Percentiles rank a stretch among this genome's conserved stretches.
Evolutionary conservation across 176 grass and related monocot species (phyloP).

Genomic region (Triticum turgidum): DNA sequence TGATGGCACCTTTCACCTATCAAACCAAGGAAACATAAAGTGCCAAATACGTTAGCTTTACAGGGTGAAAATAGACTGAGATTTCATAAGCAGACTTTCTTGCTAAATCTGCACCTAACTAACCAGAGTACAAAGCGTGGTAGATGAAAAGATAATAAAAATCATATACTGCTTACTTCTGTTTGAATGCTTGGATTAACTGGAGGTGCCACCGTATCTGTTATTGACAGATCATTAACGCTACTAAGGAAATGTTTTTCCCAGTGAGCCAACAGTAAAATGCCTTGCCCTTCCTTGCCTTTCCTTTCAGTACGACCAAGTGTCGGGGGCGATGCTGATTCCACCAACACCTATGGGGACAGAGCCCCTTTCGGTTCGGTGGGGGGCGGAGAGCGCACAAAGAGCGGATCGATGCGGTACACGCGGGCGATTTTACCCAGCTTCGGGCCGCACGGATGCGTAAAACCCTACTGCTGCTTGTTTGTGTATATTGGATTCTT

Average conservation of each 20-base stretch:
- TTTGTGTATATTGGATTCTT: no score
- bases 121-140: not conserved
- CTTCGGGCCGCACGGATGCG: no score
- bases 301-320: conserved; percentile 86
- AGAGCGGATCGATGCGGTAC: no score
- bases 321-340: no score
- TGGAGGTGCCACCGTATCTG: conserved; percentile 38
- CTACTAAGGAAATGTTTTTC: conserved; percentile 62
- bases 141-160: conserved; percentile 9
- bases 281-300: conserved; percentile 77
- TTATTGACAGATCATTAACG: conserved; percentile 74
- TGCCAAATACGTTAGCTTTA: conserved; percentile 6
- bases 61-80: conserved; percentile 10
- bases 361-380: no score
- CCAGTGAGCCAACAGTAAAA: conserved; percentile 84
- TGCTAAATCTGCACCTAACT: not conserved
- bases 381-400: no score
- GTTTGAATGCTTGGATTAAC: conserved; percentile 41
- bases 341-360: no score
- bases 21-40: conserved; percentile 23
- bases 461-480: no score
- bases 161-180: conserved; percentile 47
- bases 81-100: not conserved
- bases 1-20: conserved; percentile 56
- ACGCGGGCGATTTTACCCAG: no score